Evolutionary conservation across 305 asterid genomes (phyloP).

Genomic region (Fraxinus dipetala): DNA sequence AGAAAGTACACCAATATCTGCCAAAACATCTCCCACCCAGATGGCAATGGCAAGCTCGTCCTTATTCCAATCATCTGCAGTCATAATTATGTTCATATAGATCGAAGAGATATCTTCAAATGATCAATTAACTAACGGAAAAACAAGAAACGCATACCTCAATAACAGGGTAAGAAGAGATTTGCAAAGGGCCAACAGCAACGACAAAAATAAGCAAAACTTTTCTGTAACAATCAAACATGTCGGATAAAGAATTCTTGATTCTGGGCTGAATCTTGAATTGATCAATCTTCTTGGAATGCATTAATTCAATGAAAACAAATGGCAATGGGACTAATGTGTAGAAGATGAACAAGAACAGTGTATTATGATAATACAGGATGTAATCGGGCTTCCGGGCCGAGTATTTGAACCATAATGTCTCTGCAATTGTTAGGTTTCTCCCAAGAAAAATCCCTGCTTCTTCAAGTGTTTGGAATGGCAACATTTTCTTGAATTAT

Average conservation of each 20-base stretch:
- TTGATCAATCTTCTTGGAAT: slow-evolving; percentile 36
- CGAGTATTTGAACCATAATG: slow-evolving; percentile 63
- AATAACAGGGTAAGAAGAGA: slow-evolving; percentile 55
- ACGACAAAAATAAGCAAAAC: slow-evolving; percentile 43
- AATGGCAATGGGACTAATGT: slow-evolving; percentile 55
- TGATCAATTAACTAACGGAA: neutral
- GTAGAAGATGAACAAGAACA: slow-evolving; percentile 60
- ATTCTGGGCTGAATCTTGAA: slow-evolving; percentile 71
- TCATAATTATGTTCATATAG: neutral
- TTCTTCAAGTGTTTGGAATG: slow-evolving; percentile 47
- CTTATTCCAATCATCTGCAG: slow-evolving; percentile 63
- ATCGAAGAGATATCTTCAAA: neutral
- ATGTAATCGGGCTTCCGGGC: slow-evolving; percentile 53
- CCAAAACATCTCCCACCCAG: slow-evolving; percentile 43
- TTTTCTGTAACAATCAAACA: slow-evolving; percentile 51
- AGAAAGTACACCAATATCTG: slow-evolving; percentile 63
- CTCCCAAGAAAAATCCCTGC: slow-evolving; percentile 54
- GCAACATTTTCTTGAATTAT: slow-evolving; percentile 41
- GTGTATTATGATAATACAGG: slow-evolving; percentile 59
- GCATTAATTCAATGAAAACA: slow-evolving; percentile 42
- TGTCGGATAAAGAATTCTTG: slow-evolving; percentile 41
- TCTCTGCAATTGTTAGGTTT: slow-evolving; percentile 52
- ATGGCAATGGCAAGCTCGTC: slow-evolving; percentile 67
- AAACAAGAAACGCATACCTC: slow-evolving; percentile 33
- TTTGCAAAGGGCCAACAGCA: slow-evolving; percentile 60